A percentile compares a stretch with the other conserved stretches of the same genome.
Evolutionary conservation across 2,329 filamentous ascomycete species (phyloP).

Genomic region (Zarea fungicola): DNA sequence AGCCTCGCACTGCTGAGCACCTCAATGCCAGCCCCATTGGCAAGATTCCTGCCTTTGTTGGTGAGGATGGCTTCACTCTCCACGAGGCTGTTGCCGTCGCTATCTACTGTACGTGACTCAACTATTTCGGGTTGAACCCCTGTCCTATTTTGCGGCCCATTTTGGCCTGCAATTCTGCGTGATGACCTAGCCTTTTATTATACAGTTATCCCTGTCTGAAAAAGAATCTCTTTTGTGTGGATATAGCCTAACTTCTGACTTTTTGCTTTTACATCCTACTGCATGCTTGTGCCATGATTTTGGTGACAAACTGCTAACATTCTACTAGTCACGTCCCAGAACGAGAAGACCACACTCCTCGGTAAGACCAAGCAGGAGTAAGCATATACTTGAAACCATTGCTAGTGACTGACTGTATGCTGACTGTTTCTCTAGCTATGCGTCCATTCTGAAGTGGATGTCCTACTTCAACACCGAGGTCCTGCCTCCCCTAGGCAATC

Average conservation of each 20-base stretch:
- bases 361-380: slow-evolving; percentile 99
- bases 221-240: slow-evolving; percentile 63
- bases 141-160: slow-evolving; percentile 24
- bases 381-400: slow-evolving; percentile 24
- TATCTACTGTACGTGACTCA: slow-evolving; percentile 82
- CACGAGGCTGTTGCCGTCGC: slow-evolving; percentile 91
- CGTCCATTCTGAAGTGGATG: slow-evolving; percentile 97
- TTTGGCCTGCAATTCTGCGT: slow-evolving; percentile 27
- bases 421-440: slow-evolving; percentile 55
- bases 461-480: slow-evolving; percentile 92
- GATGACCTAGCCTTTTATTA: slow-evolving; percentile 70
- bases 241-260: slow-evolving; percentile 83
- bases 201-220: slow-evolving; percentile 99
- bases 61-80: slow-evolving; percentile 84
- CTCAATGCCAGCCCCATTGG: slow-evolving; percentile 78
- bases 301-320: slow-evolving; percentile 29
- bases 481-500: slow-evolving; percentile 65
- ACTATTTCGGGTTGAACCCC: slow-evolving; percentile 12
- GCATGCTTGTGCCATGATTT: slow-evolving; percentile 23
- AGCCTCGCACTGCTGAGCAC: slow-evolving; percentile 66
- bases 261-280: slow-evolving; percentile 18
- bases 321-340: slow-evolving; percentile 88
- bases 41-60: slow-evolving; percentile 90
- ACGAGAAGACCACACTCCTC: slow-evolving; percentile 98
- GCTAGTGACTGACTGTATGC: neutral